A percentile compares a stretch with the other conserved stretches of the same genome.
Evolutionary conservation across 2,329 filamentous ascomycete species (phyloP).

Genomic region (Hypoxylon sp.): DNA sequence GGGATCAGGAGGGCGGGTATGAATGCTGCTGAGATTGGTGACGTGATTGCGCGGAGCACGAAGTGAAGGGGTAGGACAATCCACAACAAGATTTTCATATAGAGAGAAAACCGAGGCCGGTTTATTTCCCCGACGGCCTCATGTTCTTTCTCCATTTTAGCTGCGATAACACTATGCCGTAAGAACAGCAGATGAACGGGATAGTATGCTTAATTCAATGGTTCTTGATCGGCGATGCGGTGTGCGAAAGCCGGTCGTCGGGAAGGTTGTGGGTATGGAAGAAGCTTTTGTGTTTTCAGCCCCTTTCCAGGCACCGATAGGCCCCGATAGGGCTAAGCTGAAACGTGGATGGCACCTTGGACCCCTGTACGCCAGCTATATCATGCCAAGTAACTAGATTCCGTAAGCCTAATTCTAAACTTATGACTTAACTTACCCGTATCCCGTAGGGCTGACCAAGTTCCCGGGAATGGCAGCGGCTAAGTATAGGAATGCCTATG

Average conservation of each 20-base stretch:
- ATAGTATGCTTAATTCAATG: background rate
- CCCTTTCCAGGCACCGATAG: background rate
- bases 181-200: background rate
- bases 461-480: background rate
- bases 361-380: background rate
- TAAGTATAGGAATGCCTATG: background rate
- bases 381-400: background rate
- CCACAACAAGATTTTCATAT: constrained; percentile 23
- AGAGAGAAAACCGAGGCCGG: constrained; percentile 11
- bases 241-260: background rate
- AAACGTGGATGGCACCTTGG: background rate
- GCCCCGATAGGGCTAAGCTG: background rate
- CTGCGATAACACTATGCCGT: background rate
- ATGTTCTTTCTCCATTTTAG: background rate
- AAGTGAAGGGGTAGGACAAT: constrained; percentile 13
- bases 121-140: background rate
- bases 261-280: background rate
- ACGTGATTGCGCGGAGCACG: constrained; percentile 14
- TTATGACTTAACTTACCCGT: background rate
- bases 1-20: constrained; percentile 9
- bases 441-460: background rate
- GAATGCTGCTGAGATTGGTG: constrained; percentile 20
- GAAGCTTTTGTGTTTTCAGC: background rate
- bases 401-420: background rate
- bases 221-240: background rate